Evolutionary conservation across 306 rosid species (phyloP).

Genomic region (Elaeagnus macrophylla): DNA sequence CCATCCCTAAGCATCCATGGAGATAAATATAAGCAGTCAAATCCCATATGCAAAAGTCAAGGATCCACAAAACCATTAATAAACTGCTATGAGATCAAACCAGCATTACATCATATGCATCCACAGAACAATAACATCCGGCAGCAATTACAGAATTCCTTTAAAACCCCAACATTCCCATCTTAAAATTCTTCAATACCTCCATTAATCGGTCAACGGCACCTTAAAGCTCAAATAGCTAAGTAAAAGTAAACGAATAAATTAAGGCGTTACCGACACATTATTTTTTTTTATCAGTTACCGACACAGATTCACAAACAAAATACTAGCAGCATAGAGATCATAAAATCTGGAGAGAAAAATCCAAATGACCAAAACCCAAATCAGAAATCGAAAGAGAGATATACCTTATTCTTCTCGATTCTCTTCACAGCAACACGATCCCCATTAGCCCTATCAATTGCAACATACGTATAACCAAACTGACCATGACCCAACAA

Average conservation of each 20-base stretch:
- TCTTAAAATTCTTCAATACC: conserved; percentile 7
- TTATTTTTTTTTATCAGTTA: too few relatives aligned
- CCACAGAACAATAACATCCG: conserved; percentile 17
- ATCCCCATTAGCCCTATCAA: conserved; percentile 69
- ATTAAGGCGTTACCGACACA: neutral
- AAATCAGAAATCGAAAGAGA: conserved; percentile 5
- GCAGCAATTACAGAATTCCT: conserved; percentile 7
- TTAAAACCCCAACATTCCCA: conserved; percentile 16
- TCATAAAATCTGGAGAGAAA: conserved; percentile 2
- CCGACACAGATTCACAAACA: conserved; percentile 1
- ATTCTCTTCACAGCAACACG: conserved; percentile 92
- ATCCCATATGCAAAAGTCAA: conserved; percentile 12
- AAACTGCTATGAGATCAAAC: conserved; percentile 6
- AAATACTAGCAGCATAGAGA: conserved; percentile 3
- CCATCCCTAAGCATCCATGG: conserved; percentile 9
- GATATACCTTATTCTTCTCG: conserved; percentile 75
- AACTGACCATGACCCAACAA: conserved; percentile 94
- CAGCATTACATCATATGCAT: conserved; percentile 11
- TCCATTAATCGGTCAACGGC: conserved; percentile 18
- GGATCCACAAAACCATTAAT: conserved; percentile 18
- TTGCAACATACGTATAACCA: conserved; percentile 88
- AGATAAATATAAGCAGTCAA: conserved; percentile 9
- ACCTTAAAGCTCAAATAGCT: neutral
- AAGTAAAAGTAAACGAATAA: neutral
- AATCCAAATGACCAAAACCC: neutral